These are phyloP conservation scores for Scheffersomyces ergatensis DNA, from an alignment of 805 yeast species.

Conservation along the genomic window DNA sequence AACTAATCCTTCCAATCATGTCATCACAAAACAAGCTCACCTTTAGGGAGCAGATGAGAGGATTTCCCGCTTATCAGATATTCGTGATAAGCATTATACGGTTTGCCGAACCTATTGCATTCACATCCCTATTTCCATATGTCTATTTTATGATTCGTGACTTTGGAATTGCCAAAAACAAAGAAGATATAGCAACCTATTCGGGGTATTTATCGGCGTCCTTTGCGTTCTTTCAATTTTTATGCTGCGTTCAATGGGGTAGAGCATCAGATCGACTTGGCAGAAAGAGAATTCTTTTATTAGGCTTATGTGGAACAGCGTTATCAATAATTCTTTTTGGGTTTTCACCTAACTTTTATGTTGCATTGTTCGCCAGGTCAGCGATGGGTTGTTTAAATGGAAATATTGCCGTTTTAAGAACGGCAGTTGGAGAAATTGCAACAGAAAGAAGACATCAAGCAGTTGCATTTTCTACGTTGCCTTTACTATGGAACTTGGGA, in stretches of 20 bases:
- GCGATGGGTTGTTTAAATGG: constrained; percentile 61
- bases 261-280: constrained; percentile 52
- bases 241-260: constrained; percentile 63
- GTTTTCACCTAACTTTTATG: constrained; percentile 47
- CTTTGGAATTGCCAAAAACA: constrained; percentile 47
- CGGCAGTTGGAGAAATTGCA: constrained; percentile 61
- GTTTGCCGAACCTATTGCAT: constrained; percentile 61
- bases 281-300: constrained; percentile 50
- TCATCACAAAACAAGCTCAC: constrained; percentile 11
- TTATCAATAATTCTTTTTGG: constrained; percentile 51
- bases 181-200: constrained; percentile 55
- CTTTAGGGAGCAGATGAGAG: constrained; percentile 50
- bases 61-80: constrained; percentile 56
- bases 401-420: constrained; percentile 62
- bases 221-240: constrained; percentile 60
- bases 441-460: constrained; percentile 58
- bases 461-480: constrained; percentile 59
- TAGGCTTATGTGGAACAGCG: constrained; percentile 54
- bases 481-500: constrained; percentile 61
- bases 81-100: constrained; percentile 40
- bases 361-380: constrained; percentile 53
- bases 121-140: constrained; percentile 63
- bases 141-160: constrained; percentile 62
- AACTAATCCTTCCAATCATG: too few relatives aligned
- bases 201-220: constrained; percentile 61